A percentile compares a stretch with the other conserved stretches of the same genome.
Conservation (phyloP, 139 green algal genomes). For the Pycnococcus provasolii region DNA sequence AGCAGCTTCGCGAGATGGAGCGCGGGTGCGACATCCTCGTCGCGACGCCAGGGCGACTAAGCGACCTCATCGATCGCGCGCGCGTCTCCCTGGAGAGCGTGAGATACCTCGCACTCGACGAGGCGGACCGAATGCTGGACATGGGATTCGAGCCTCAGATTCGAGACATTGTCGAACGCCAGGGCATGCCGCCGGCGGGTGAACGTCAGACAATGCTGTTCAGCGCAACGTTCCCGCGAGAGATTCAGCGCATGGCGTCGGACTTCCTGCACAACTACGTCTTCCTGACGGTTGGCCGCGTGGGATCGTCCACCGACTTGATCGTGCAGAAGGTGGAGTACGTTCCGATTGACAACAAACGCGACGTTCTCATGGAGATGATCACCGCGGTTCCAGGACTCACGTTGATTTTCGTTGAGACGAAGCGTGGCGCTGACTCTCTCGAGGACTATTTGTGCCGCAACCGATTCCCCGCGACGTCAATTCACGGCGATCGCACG, state of each 20-base stretch:
- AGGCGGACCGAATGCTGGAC: slow-evolving; percentile 94
- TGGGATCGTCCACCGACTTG: slow-evolving; percentile 90
- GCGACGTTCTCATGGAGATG: slow-evolving; percentile 85
- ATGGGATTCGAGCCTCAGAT: slow-evolving; percentile 98
- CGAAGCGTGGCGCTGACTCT: slow-evolving; percentile 87
- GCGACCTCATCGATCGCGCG: slow-evolving; percentile 84
- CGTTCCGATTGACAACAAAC: slow-evolving; percentile 57
- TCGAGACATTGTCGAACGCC: slow-evolving; percentile 39
- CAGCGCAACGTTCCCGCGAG: slow-evolving; percentile 90
- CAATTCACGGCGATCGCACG: slow-evolving; percentile 88
- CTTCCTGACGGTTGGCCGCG: slow-evolving; percentile 89
- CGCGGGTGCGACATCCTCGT: slow-evolving; percentile 90
- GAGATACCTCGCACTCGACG: slow-evolving; percentile 76
- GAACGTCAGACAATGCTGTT: slow-evolving; percentile 92
- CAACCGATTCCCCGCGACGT: slow-evolving; percentile 76
- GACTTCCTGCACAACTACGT: slow-evolving; percentile 96
- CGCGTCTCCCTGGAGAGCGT: slow-evolving; percentile 59
- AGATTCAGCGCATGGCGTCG: slow-evolving; percentile 72
- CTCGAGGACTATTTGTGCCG: slow-evolving; percentile 81
- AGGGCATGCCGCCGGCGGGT: slow-evolving; percentile 74
- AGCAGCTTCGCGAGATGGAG: slow-evolving; percentile 87
- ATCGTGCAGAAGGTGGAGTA: slow-evolving; percentile 89
- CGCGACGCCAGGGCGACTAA: slow-evolving; percentile 84
- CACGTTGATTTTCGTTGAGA: slow-evolving; percentile 96
- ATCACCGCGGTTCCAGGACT: slow-evolving; percentile 71